Evolutionary conservation across 2,329 filamentous ascomycete species (phyloP).

Genomic region (Ascochyta viciae-villosae): DNA sequence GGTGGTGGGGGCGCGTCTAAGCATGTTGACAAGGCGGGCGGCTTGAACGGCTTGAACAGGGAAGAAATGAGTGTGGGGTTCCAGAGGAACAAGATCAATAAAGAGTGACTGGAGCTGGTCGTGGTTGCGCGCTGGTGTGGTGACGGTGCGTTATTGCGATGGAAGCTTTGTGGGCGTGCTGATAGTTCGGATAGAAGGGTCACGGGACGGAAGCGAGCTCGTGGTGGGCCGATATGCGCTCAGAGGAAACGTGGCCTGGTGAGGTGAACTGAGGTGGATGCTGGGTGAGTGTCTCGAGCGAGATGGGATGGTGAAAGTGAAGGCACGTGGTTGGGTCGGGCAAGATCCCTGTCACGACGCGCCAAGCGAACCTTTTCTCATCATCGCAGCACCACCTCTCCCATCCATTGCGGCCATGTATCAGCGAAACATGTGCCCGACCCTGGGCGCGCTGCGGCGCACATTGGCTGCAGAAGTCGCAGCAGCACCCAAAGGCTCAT

Average conservation of each 20-base stretch:
- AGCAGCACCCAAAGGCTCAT: constrained; percentile 24
- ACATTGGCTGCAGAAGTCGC: constrained; percentile 29
- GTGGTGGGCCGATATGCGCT: neutral
- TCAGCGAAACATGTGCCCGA: constrained; percentile 44
- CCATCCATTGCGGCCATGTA: constrained; percentile 42
- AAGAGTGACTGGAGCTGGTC: constrained; percentile 9
- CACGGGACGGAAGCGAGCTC: constrained; percentile 7
- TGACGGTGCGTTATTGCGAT: neutral
- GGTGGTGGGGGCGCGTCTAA: constrained; percentile 71
- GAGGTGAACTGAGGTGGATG: neutral
- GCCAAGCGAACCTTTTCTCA: too few relatives aligned
- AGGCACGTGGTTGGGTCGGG: constrained; percentile 22
- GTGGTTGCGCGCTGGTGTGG: neutral
- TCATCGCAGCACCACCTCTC: constrained; percentile 1
- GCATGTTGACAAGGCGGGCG: constrained; percentile 55
- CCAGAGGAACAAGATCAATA: constrained; percentile 1
- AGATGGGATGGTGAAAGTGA: constrained; percentile 15
- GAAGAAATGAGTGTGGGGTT: constrained; percentile 2
- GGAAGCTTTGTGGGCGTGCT: constrained; percentile 1
- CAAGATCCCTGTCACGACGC: constrained; percentile 34
- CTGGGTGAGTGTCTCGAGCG: neutral
- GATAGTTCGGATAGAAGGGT: neutral
- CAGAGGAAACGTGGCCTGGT: constrained; percentile 5
- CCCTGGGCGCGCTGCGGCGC: constrained; percentile 40
- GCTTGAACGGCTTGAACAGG: neutral